Conservation (phyloP, 169 alveolate genomes). For the Plasmodium cynomolgi region DNA sequence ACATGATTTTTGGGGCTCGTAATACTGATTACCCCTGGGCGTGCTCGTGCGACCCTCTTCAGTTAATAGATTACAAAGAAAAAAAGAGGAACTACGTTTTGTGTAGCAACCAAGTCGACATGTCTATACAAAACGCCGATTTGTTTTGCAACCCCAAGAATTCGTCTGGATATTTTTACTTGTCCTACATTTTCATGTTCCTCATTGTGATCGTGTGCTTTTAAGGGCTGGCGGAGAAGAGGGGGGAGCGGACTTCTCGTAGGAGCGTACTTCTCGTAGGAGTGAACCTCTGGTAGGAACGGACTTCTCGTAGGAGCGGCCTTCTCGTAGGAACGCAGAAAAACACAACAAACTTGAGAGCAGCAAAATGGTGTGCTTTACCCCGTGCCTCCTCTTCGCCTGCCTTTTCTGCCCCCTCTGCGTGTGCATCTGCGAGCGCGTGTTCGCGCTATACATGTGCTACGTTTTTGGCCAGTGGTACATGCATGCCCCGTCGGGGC, state of each 20-base stretch:
- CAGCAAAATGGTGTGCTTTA: background rate
- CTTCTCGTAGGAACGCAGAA: background rate
- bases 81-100: conserved; percentile 79
- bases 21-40: conserved; percentile 89
- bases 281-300: background rate
- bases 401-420: background rate
- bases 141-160: conserved; percentile 83
- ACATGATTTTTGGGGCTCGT: conserved; percentile 61
- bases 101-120: conserved; percentile 84
- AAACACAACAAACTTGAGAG: background rate
- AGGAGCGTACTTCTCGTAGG: too few relatives aligned
- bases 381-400: background rate
- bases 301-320: background rate
- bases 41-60: conserved; percentile 81
- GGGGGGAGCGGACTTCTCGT: background rate
- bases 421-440: background rate
- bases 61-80: conserved; percentile 76
- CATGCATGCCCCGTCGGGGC: background rate
- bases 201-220: conserved; percentile 16
- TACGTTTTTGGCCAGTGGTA: background rate
- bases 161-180: conserved; percentile 37
- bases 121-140: conserved; percentile 80
- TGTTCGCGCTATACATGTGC: background rate
- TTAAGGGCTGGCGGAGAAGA: background rate
- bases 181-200: conserved; percentile 36